Conservation (phyloP, 495 filamentous ascomycete species). For the Aspergillus saccharolyticus region DNA sequence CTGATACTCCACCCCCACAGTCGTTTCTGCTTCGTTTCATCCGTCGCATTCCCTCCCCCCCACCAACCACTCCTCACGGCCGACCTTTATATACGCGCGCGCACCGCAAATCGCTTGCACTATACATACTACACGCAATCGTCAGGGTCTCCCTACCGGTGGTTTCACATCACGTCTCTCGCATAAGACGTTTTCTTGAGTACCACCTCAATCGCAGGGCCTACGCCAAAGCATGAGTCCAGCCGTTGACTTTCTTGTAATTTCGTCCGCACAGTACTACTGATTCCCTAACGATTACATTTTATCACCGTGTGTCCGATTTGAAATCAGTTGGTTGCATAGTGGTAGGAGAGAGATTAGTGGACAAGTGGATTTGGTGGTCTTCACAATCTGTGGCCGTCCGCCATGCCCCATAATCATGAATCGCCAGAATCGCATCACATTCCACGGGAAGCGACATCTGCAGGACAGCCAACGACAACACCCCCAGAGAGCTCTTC, state of each 20-base stretch:
- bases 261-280: not conserved
- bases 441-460: slow-evolving; percentile 6
- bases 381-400: not conserved
- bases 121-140: not conserved
- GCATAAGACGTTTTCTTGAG: not conserved
- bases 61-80: not conserved
- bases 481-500: slow-evolving; percentile 1
- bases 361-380: slow-evolving; percentile 5
- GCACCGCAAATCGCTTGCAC: not conserved
- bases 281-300: slow-evolving; percentile 1
- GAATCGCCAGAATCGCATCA: slow-evolving; percentile 14
- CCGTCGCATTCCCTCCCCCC: slow-evolving; percentile 4
- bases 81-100: not conserved
- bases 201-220: not conserved
- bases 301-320: not conserved
- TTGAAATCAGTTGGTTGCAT: not conserved
- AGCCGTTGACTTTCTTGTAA: not conserved
- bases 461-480: slow-evolving; percentile 2
- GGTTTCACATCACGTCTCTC: not conserved
- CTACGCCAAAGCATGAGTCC: slow-evolving; percentile 7
- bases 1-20: slow-evolving; percentile 3
- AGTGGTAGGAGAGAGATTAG: not conserved
- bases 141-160: not conserved
- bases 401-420: slow-evolving; percentile 30
- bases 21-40: slow-evolving; percentile 8